A percentile compares a stretch with the other conserved stretches of the same genome.
phyloP scores from a whole-genome alignment of 2,329 filamentous ascomycete genomes.

The Leptographium wingfieldii region DNA sequence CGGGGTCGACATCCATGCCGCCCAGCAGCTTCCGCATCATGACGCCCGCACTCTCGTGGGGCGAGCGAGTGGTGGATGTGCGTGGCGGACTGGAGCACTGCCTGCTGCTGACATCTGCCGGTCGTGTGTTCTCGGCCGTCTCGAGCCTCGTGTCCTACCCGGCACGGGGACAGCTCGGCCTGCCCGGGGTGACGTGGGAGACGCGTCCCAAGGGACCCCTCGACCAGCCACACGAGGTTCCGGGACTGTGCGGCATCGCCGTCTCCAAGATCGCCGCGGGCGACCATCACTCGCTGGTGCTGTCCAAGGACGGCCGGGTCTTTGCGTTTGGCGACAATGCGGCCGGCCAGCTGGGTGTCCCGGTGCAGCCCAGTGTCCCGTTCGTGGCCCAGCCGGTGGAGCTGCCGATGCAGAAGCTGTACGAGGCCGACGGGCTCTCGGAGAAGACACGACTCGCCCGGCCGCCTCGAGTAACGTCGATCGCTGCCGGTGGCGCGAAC shows the following conservation, averaged over 20 bases:
- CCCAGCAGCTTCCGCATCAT: constrained; percentile 54
- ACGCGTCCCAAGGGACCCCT: constrained; percentile 66
- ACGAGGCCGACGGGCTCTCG: constrained; percentile 24
- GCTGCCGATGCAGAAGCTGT: constrained; percentile 59
- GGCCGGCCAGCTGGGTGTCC: constrained; percentile 80
- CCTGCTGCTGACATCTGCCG: constrained; percentile 69
- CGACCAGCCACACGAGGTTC: constrained; percentile 72
- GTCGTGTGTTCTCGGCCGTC: constrained; percentile 81
- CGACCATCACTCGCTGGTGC: constrained; percentile 71
- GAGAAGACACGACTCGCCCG: background rate
- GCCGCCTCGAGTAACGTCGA: constrained; percentile 54
- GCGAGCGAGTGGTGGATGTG: constrained; percentile 63
- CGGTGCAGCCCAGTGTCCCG: constrained; percentile 48
- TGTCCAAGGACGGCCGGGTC: constrained; percentile 63
- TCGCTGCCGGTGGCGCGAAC: constrained; percentile 77
- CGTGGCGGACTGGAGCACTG: constrained; percentile 75
- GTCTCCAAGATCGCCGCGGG: constrained; percentile 68
- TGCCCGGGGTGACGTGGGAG: constrained; percentile 70
- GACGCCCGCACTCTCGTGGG: constrained; percentile 51
- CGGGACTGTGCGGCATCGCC: constrained; percentile 55
- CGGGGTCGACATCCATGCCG: constrained; percentile 14
- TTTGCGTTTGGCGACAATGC: constrained; percentile 89
- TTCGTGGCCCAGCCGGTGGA: constrained; percentile 57
- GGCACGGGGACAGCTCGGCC: constrained; percentile 70
- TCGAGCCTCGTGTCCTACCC: constrained; percentile 70